Conservation (phyloP, 1,284 basidiomycete genomes). For the Sphaerobolus stellatus region DNA sequence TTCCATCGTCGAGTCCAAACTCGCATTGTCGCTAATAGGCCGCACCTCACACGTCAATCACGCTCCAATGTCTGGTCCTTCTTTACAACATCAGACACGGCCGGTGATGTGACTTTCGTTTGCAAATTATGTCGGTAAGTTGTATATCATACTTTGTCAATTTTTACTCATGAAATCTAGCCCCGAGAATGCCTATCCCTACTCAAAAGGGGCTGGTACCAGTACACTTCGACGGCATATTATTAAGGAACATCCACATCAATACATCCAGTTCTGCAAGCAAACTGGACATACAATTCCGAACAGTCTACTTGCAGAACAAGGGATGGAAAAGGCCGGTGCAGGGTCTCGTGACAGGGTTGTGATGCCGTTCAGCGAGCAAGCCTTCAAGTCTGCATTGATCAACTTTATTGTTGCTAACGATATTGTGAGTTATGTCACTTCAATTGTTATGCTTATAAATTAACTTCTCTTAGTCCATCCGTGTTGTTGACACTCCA, state of each 20-base stretch:
- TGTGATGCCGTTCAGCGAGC: not conserved
- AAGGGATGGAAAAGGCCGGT: too few species aligned
- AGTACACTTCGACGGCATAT: not conserved
- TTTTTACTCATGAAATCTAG: not conserved
- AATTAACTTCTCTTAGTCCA: not conserved
- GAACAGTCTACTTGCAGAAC: too few species aligned
- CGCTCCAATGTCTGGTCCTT: not conserved
- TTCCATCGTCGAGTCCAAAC: not conserved
- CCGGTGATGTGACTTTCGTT: not conserved
- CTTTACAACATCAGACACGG: not conserved
- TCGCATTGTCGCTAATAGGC: too few species aligned
- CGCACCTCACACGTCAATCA: too few species aligned
- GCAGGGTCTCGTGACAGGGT: not conserved
- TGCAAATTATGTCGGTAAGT: not conserved
- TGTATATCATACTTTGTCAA: not conserved
- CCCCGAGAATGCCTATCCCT: not conserved
- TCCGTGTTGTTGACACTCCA: not conserved
- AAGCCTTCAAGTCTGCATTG: not conserved
- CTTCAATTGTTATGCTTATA: not conserved
- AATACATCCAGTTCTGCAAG: not conserved
- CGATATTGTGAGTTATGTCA: slow-evolving; percentile 56
- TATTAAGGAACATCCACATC: not conserved
- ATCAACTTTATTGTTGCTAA: not conserved
- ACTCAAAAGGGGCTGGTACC: not conserved
- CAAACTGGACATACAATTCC: not conserved